phyloP scores from a whole-genome alignment of 2,329 filamentous ascomycete genomes.

The Nectriaceae sp. region DNA sequence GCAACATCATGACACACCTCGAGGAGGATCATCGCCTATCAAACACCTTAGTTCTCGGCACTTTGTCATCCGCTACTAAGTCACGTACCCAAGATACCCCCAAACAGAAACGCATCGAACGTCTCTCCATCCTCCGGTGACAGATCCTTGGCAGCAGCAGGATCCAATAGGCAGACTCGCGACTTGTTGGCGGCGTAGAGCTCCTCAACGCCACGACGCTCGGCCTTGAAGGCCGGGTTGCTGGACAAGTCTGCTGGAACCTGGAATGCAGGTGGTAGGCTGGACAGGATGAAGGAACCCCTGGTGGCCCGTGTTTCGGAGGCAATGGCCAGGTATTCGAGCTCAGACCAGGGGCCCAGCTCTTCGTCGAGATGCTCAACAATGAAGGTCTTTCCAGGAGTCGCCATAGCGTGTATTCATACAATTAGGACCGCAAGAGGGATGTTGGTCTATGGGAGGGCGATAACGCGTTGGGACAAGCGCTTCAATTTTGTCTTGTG shows the following conservation, averaged over 20 bases:
- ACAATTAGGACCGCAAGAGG: too few species aligned
- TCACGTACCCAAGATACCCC: constrained; percentile 82
- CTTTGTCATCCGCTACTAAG: not conserved
- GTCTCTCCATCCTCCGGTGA: constrained; percentile 76
- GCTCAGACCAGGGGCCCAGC: constrained; percentile 87
- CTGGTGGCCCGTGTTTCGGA: constrained; percentile 70
- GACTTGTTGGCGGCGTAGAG: constrained; percentile 74
- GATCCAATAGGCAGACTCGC: constrained; percentile 86
- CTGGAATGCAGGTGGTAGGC: constrained; percentile 69
- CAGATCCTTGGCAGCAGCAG: constrained; percentile 78
- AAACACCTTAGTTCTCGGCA: constrained; percentile 13
- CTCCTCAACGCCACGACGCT: constrained; percentile 78
- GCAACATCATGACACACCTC: constrained; percentile 61
- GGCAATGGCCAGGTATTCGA: constrained; percentile 90
- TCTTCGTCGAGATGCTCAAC: constrained; percentile 97
- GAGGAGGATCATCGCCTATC: constrained; percentile 86
- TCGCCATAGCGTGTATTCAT: constrained; percentile 36
- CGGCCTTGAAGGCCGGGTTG: constrained; percentile 67
- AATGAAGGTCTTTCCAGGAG: constrained; percentile 72
- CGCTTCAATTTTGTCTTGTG: too few species aligned
- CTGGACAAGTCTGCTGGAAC: constrained; percentile 59
- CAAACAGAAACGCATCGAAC: constrained; percentile 94
- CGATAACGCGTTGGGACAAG: too few species aligned
- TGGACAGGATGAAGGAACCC: constrained; percentile 78
- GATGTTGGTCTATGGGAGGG: too few species aligned